Evolutionary conservation across 2,329 filamentous ascomycete genomes (phyloP), one percentile per base, ranked within the genome.

Genomic region (Saccharata proteae): DNA sequence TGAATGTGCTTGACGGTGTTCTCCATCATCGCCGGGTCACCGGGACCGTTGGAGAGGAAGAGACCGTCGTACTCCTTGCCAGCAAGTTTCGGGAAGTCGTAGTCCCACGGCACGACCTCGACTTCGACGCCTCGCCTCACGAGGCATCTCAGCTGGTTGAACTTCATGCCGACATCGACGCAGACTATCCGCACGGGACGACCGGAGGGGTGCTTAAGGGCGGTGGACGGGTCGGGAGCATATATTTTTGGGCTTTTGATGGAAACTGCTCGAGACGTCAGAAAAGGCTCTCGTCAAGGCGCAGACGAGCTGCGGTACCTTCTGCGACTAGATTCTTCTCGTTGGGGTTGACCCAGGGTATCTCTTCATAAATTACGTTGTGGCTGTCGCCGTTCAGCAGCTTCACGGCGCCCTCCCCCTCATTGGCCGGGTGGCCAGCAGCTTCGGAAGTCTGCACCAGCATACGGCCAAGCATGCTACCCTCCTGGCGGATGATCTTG

Each of bases 111-210:
- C 41, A 90, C 86, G 35, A 94, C 84, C 42, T 93, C 64, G 29
- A 96, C 86, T 55, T 98, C 90, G 34, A 96, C 80, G 34, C 90
- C 90, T 45, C 90, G 77, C 48, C 76, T 78, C 37, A 98, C 68
- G 48, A 98, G 77, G 63, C 90, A 98, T 44, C 90, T 74, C 46
- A 98, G 70, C 64, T 98, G 90, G 64, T 96, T 98, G 64, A 83
- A 94, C 63, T 98, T 98, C 67, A 96, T 77, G 55, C 90, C 90
- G 45, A 98, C 88, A 62, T 98, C 90, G 45, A 98, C 73, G 54
- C 85, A 93, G 30, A 96, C 67, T 39, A 98, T 77, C 52, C 86
- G 82, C 37, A 96, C 70, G 29, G 78, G 70, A 46, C 86, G 80
- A 39, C 88, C 90, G 35, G 84, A 92, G 23, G 86, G 80, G 60